Base-by-base conservation (phyloP, 768 basidiomycete species). In the Termitomyces sp. region DNA sequence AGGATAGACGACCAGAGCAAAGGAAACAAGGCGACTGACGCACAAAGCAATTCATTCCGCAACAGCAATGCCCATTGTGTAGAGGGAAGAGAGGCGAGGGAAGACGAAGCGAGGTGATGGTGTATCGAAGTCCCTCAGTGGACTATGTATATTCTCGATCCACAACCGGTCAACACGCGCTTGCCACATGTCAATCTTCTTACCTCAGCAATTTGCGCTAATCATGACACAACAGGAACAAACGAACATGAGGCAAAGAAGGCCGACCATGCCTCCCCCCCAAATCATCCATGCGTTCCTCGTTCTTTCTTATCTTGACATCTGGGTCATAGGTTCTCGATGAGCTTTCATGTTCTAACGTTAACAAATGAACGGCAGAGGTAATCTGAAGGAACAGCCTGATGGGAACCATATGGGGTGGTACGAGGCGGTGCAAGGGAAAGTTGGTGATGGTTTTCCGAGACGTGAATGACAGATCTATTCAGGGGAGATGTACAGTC, bases 151-250 rank as follows among this genome's bases (percentile, higher is more conserved):
- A 57, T 51, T 54, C 53, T 43, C 57, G 56, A 57, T 58, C 59
- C 51, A 61, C 55, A 59, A 58, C 34, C 64, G 58, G 58, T 49
- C 48, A 58, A 58, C 64, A 65, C 62, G 62, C 59, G 48, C 58
- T 21, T 62, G 64, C 64, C 64, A 65, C 64, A 65, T 65, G 62
- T 63, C 59, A 34, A 51, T 45, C 47, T 57, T 53, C 43, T 63
- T 63, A 65, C 57, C 46, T 63, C 53, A 63, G 57, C 64, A 61
- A 1, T n/a, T 35, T 56, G 51, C 56, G 56, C 56, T 41, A 59
- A 63, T 67, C 65, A 60, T 47, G 25, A 14, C 29, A 50, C 54
- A 46, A 59, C 58, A 64, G 63, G 63, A 43, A 62, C 61, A 52
- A 54, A 51, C 49, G 9, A 50, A 54, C 63, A 62, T 47, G 63